These are phyloP conservation scores for Amaranthus cruentus DNA, from an alignment of 148 eudicot genomes.

Conservation along the genomic window DNA sequence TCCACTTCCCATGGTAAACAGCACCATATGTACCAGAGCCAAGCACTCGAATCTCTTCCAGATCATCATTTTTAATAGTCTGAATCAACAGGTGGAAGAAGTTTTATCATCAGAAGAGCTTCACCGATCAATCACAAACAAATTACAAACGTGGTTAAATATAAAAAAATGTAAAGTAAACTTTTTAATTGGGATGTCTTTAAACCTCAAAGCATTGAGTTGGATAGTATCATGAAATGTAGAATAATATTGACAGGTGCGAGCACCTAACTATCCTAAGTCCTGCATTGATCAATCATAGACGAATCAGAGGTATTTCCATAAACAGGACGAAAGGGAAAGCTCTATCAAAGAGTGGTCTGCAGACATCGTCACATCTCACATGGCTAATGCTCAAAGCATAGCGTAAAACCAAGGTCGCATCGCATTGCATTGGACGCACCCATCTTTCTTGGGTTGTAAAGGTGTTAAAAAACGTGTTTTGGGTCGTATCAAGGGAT, in stretches of 20 bases:
- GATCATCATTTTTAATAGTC: conserved; percentile 84
- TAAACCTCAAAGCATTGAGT: not conserved
- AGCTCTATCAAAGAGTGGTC: not conserved
- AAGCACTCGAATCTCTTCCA: conserved; percentile 86
- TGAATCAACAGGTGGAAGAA: conserved; percentile 17
- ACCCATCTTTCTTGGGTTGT: too few relatives aligned
- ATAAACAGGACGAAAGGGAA: not conserved
- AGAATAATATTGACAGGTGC: not conserved
- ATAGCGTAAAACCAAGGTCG: too few relatives aligned
- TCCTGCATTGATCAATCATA: not conserved
- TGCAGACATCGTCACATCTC: not conserved
- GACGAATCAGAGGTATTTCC: not conserved
- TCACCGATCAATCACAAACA: not conserved
- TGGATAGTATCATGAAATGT: not conserved
- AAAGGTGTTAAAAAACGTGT: too few relatives aligned
- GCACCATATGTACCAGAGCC: conserved; percentile 97
- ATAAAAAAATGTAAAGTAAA: too few relatives aligned
- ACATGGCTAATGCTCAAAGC: not conserved
- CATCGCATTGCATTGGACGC: too few relatives aligned
- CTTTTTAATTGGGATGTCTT: too few relatives aligned
- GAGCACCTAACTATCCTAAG: not conserved
- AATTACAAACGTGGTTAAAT: not conserved
- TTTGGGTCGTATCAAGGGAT: too few relatives aligned
- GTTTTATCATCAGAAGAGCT: not conserved
- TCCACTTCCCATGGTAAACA: conserved; percentile 96